These are phyloP conservation scores for Albifimbria verrucaria DNA, from an alignment of 2,329 filamentous ascomycete genomes.

Conservation along the genomic window DNA sequence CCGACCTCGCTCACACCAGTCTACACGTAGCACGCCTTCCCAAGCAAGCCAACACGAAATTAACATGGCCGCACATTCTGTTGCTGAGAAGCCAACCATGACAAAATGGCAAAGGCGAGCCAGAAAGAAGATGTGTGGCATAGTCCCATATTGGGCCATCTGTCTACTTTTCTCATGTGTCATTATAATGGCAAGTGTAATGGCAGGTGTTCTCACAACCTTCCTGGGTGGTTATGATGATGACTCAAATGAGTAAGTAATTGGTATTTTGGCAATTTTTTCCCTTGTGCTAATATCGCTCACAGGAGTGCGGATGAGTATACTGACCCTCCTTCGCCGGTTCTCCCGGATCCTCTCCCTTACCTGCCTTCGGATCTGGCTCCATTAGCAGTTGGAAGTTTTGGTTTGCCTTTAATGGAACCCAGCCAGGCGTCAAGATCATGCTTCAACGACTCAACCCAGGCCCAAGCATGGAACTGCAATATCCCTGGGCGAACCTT, in stretches of 20 bases:
- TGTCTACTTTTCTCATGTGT: slow-evolving; percentile 45
- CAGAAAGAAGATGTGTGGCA: slow-evolving; percentile 53
- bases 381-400: slow-evolving; percentile 53
- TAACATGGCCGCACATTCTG: slow-evolving; percentile 43
- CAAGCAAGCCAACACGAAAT: slow-evolving; percentile 52
- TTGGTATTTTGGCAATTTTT: not conserved
- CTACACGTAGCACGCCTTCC: slow-evolving; percentile 45
- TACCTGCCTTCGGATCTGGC: slow-evolving; percentile 47
- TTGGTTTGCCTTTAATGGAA: slow-evolving; percentile 50
- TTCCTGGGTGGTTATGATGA: not conserved
- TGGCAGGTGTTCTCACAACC: slow-evolving; percentile 51
- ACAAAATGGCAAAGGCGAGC: slow-evolving; percentile 53
- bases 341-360: not conserved
- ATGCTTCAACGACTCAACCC: slow-evolving; percentile 54
- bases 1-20: slow-evolving; percentile 47
- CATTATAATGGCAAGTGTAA: slow-evolving; percentile 45
- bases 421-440: slow-evolving; percentile 46
- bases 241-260: not conserved
- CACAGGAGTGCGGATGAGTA: slow-evolving; percentile 2
- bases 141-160: slow-evolving; percentile 61
- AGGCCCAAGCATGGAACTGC: slow-evolving; percentile 63
- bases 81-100: slow-evolving; percentile 45
- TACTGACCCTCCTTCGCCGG: not conserved
- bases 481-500: slow-evolving; percentile 46
- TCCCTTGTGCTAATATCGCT: too few relatives aligned